Base-by-base conservation (phyloP, 495 filamentous ascomycete genomes). In the Arthonia radiata region DNA sequence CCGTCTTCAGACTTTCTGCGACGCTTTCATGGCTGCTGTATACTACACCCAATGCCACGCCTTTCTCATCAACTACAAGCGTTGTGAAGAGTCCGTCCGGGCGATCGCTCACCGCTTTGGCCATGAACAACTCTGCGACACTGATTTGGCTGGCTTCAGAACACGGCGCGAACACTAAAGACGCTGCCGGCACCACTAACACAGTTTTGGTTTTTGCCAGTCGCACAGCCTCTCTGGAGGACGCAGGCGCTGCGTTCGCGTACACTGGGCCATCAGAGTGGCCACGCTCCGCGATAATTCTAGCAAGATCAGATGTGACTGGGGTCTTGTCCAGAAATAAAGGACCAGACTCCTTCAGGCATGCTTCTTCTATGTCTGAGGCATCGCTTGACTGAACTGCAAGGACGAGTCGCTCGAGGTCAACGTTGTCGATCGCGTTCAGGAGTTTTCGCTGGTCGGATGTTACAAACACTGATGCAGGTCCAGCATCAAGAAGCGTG, bases 21-120 rank as follows among this genome's bases (percentile, higher is more conserved):
- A 97, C 67, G 43, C 82, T 93, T 48, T 91, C 78, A 35, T 70
- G 60, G 31, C 70, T 91, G 43, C 80, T 92, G 57, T 92, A 97
- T 2, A 94, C 86, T 31, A 94, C 42, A 0, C 86, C 86, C 9
- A 97, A 55, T 13, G 74, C 78, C 2, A 69, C 48, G 0, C 81
- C 86, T n/a, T 70, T 53, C 49, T 91, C 81, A 46, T 94, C 79
- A 10, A 69, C 71, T 2, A 97, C 86, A 4, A 89, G 54, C 0
- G 86, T 94, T 2, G 82, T 71, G 32, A 83, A 62, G 5, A 97
- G 50, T 4, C 75, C 70, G 43, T 92, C 90, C n/a, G 58, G 39
- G 18, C 80, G 59, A 42, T 94, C 83, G n/a, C 72, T 76, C 12
- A 59, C 64, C 38, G 74, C 71, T 9, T 59, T 54, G 0, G 62